Evolutionary conservation across 345 rosid genomes (phyloP), one percentile per base, ranked within the genome.

Genomic region (Eucalyptus erythrocorys): DNA sequence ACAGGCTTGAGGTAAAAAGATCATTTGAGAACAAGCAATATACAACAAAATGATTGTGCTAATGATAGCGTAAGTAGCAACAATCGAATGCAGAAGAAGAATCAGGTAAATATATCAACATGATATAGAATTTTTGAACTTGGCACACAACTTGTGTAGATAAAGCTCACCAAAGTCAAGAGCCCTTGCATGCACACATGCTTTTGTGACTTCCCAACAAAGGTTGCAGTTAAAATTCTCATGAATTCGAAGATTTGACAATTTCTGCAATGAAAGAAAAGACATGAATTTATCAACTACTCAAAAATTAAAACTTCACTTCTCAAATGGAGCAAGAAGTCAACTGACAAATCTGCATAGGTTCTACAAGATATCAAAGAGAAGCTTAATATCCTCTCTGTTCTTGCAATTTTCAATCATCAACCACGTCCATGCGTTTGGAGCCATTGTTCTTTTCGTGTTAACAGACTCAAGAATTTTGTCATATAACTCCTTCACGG

Each of bases 201-300:
- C 93, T 92, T 93, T 97, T 40, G 98, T 80, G 91, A 97, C 93
- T 94, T 97, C 96, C 82, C 90, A 95, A 92, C 99, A 97, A 85
- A 97, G 96, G 92, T 93, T 90, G 93, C 94, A 91, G 89, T 97
- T 97, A 80, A 95, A 97, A 90, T 95, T 95, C 22, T 91, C 94
- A 89, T 94, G 97, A 92, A 97, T 94, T 16, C 95, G 97, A 64
- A 95, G 97, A 94, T 94, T 95, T 0, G 99, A 95, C 85, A 97
- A 88, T 90, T 99, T 93, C 99, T 97, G 96, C 93, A 92, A 87
- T 50, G 87, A 88, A 91, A 89, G 88, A 47, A 50, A 68, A 24
- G 14, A 34, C n/a, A 61, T 32, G 14, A 49, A 49, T n/a, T n/a
- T n/a, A n/a, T n/a, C n/a, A n/a, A n/a, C n/a, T n/a, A n/a, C n/a